These are phyloP conservation scores for Claviceps fusiformis DNA, from an alignment of 2,329 filamentous ascomycete genomes.

Conservation along the genomic window DNA sequence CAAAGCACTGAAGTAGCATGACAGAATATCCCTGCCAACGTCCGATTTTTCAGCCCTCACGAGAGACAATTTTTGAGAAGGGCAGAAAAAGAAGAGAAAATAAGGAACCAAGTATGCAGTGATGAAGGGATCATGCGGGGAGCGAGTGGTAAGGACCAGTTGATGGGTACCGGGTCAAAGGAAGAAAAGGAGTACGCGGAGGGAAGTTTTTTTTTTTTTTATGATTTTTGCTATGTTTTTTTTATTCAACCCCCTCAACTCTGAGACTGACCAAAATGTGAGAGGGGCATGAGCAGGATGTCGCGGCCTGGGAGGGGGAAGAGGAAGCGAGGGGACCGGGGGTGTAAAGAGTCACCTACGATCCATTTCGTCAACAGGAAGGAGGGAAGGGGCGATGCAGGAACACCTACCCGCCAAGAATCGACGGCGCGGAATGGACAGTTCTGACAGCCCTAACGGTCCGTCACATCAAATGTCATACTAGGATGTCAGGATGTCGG, in stretches of 20 bases:
- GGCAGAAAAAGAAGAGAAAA: neutral
- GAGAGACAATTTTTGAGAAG: neutral
- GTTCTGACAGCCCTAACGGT: conserved; percentile 1
- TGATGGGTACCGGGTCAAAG: neutral
- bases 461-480: neutral
- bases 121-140: neutral
- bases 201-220: neutral
- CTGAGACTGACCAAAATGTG: neutral
- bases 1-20: neutral
- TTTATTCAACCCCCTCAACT: neutral
- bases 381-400: conserved; percentile 1
- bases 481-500: neutral
- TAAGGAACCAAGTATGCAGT: neutral
- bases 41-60: neutral
- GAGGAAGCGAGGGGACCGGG: neutral
- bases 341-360: neutral
- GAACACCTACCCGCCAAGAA: conserved; percentile 1
- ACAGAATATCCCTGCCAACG: neutral
- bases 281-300: neutral
- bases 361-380: neutral
- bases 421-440: neutral
- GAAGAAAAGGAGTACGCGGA: neutral
- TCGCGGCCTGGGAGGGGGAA: neutral
- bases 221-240: neutral
- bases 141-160: neutral